Percentiles rank a stretch among this genome's conserved stretches.
These are phyloP conservation scores for Chaetomium strumarium DNA, from an alignment of 2,329 filamentous ascomycete species.

Conservation along the genomic window DNA sequence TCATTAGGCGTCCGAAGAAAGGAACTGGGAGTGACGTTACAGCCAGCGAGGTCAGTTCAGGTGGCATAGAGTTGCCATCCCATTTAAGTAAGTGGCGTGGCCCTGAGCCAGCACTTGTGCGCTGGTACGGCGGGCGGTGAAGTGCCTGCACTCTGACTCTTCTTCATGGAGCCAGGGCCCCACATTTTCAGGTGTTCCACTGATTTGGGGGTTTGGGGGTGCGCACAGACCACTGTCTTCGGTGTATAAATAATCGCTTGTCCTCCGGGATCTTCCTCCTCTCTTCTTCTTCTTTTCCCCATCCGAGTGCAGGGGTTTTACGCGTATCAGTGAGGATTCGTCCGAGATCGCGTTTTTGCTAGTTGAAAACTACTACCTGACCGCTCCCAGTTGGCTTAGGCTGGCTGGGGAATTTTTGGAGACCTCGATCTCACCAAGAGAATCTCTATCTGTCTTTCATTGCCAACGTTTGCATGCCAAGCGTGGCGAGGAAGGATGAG, in stretches of 20 bases:
- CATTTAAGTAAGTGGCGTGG: too few relatives aligned
- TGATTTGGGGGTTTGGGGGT: conserved; percentile 10
- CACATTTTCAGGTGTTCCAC: too few relatives aligned
- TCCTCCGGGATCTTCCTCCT: conserved; percentile 14
- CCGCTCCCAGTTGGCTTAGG: conserved; percentile 65
- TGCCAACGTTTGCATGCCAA: conserved; percentile 39
- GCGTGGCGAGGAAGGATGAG: conserved; percentile 45
- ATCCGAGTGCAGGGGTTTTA: conserved; percentile 72
- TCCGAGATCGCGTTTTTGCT: conserved; percentile 86
- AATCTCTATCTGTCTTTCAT: conserved; percentile 46
- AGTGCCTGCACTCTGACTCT: too few relatives aligned
- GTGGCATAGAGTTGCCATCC: too few relatives aligned
- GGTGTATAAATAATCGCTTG: conserved; percentile 5
- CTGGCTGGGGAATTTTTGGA: conserved; percentile 77
- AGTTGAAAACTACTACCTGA: conserved; percentile 82
- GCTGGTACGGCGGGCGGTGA: too few relatives aligned
- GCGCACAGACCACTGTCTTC: conserved; percentile 19
- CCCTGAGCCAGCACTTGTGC: too few relatives aligned
- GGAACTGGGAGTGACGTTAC: too few relatives aligned
- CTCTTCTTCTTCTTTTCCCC: conserved; percentile 39
- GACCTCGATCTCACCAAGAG: conserved; percentile 32
- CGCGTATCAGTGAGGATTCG: conserved; percentile 80
- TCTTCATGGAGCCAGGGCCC: too few relatives aligned
- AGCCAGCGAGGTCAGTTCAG: too few relatives aligned
- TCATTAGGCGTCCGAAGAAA: too few relatives aligned